Conservation (phyloP, 306 rosid species). For the Vachellia pachyceras region DNA sequence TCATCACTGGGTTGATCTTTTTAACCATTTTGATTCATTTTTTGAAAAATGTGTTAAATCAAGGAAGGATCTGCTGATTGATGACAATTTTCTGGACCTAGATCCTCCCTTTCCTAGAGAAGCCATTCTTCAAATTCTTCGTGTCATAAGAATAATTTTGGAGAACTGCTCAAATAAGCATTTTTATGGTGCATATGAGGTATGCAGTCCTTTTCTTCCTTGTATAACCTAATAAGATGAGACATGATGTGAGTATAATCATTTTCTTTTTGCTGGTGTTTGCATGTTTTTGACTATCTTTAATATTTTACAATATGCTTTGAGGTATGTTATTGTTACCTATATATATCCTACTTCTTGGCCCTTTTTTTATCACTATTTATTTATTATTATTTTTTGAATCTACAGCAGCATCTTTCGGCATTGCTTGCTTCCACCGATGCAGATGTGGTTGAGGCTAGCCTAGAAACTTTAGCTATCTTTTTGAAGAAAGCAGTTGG, state of each 20-base stretch:
- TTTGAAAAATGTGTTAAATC: conserved; percentile 91
- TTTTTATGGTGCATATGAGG: conserved; percentile 96
- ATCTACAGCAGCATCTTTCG: conserved; percentile 96
- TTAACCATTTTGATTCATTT: conserved; percentile 94
- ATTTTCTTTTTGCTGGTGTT: conserved; percentile 24
- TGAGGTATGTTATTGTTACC: not conserved
- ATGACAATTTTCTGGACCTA: conserved; percentile 69
- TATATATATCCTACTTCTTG: not conserved
- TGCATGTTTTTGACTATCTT: conserved; percentile 5
- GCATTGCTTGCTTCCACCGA: conserved; percentile 95
- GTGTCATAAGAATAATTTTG: conserved; percentile 84
- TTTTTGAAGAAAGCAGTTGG: conserved; percentile 92
- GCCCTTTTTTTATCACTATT: conserved; percentile 8
- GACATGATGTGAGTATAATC: conserved; percentile 16
- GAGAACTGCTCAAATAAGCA: conserved; percentile 97
- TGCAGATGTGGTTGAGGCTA: conserved; percentile 94
- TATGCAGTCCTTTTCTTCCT: conserved; percentile 32
- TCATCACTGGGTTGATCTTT: conserved; percentile 99
- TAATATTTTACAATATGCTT: not conserved
- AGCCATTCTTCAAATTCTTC: conserved; percentile 91
- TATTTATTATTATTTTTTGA: conserved; percentile 38
- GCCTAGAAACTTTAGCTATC: conserved; percentile 86
- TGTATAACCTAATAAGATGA: conserved; percentile 13
- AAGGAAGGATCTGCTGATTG: conserved; percentile 92
- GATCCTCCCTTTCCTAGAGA: conserved; percentile 95